These are phyloP conservation scores for Paramecium caudatum DNA, from an alignment of 73 alveolate genomes.

Conservation along the genomic window DNA sequence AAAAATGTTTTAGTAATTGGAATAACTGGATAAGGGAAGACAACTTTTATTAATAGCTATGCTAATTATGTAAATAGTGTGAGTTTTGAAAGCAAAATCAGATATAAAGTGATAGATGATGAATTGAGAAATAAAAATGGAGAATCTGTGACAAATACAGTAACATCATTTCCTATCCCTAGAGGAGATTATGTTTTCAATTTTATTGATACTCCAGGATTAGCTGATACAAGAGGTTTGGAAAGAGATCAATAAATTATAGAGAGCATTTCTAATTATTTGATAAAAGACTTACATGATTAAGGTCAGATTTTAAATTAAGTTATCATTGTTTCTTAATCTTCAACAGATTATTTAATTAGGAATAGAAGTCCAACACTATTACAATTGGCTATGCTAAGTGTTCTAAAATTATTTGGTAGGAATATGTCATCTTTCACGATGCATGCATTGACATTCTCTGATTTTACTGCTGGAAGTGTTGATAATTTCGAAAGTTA, in stretches of 20 bases:
- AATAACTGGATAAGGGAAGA: constrained; percentile 79
- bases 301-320: not conserved
- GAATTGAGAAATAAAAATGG: not conserved
- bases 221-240: constrained; percentile 18
- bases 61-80: constrained; percentile 60
- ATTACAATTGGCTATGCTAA: constrained; percentile 1
- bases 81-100: constrained; percentile 38
- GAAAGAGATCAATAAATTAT: not conserved
- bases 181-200: not conserved
- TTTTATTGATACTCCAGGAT: constrained; percentile 58
- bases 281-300: not conserved
- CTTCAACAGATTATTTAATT: not conserved
- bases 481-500: not conserved
- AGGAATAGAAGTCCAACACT: not conserved
- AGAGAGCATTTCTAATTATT: not conserved
- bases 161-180: not conserved
- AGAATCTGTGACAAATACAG: not conserved
- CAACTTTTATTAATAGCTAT: constrained; percentile 74
- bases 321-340: constrained; percentile 9
- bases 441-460: not conserved
- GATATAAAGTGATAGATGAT: constrained; percentile 39
- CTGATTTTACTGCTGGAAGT: constrained; percentile 7
- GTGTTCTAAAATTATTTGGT: constrained; percentile 12
- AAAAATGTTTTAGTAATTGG: constrained; percentile 75
- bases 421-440: not conserved